Evolutionary conservation across 768 basidiomycete species (phyloP).

Genomic region (Tricholomella constricta): DNA sequence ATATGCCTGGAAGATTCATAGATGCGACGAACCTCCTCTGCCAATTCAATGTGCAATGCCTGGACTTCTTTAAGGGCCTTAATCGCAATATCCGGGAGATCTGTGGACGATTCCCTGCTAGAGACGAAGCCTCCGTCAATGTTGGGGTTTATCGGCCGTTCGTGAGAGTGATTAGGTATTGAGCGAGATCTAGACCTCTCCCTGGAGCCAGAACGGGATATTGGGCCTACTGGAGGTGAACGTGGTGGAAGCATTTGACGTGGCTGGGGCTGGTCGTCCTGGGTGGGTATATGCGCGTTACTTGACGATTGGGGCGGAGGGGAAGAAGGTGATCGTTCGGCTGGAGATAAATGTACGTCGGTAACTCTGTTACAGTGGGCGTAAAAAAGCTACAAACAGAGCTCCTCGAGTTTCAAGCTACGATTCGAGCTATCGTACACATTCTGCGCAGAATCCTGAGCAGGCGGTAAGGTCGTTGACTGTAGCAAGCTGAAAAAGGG

Average conservation of each 20-base stretch:
- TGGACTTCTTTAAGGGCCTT: constrained; percentile 15
- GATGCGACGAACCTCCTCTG: constrained; percentile 11
- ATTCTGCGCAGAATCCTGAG: neutral
- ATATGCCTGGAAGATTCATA: too few relatives aligned
- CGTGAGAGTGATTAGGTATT: neutral
- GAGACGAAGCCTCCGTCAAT: neutral
- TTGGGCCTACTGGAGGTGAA: constrained; percentile 9
- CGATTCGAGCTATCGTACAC: neutral
- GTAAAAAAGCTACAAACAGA: neutral
- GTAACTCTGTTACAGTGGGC: neutral
- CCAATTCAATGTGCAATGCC: constrained; percentile 12
- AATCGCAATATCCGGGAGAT: constrained; percentile 15
- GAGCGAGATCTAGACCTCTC: constrained; percentile 9
- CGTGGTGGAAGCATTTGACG: constrained; percentile 17
- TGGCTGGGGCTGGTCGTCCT: neutral
- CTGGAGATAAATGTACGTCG: neutral
- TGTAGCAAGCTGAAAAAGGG: neutral
- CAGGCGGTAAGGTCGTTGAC: neutral
- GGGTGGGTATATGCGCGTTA: constrained; percentile 8
- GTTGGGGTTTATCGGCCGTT: neutral
- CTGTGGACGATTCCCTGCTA: constrained; percentile 3
- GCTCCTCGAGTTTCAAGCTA: neutral
- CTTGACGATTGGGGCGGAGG: constrained; percentile 6
- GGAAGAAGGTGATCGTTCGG: neutral
- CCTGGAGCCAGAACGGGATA: constrained; percentile 12